phyloP scores from a whole-genome alignment of 2,329 filamentous ascomycete species.

The Akanthomyces uredinophilus region DNA sequence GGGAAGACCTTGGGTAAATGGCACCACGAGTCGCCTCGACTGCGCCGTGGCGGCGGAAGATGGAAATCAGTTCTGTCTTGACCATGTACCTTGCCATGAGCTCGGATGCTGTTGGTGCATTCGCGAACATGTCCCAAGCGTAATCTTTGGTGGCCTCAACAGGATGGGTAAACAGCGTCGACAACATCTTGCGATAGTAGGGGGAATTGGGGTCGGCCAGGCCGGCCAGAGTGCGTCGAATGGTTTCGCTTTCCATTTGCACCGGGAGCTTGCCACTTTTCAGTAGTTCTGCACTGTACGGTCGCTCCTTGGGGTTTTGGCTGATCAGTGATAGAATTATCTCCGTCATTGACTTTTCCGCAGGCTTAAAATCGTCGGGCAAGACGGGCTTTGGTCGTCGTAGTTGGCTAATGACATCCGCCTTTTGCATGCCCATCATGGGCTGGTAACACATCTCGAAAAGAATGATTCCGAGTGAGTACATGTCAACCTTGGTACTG shows the following conservation, averaged over 20 bases:
- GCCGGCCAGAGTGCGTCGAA: conserved; percentile 74
- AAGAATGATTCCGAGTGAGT: conserved; percentile 93
- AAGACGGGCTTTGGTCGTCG: conserved; percentile 63
- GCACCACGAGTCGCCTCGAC: conserved; percentile 70
- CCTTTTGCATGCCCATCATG: conserved; percentile 62
- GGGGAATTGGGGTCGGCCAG: conserved; percentile 78
- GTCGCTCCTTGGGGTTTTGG: conserved; percentile 76
- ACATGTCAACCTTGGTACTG: conserved; percentile 97
- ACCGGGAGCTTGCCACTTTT: conserved; percentile 83
- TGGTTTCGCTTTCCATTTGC: conserved; percentile 88
- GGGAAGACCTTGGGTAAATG: conserved; percentile 75
- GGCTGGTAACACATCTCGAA: conserved; percentile 89
- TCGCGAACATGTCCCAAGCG: conserved; percentile 65
- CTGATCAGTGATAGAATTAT: conserved; percentile 77
- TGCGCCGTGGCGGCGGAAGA: conserved; percentile 87
- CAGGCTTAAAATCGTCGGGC: conserved; percentile 65
- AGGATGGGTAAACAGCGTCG: conserved; percentile 73
- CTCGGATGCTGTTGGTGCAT: conserved; percentile 50
- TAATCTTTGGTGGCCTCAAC: conserved; percentile 76
- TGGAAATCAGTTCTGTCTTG: conserved; percentile 65
- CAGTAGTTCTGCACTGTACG: conserved; percentile 75
- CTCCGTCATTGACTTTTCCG: conserved; percentile 67
- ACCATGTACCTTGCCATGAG: conserved; percentile 68
- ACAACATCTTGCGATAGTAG: conserved; percentile 85
- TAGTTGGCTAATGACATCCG: conserved; percentile 60